Evolutionary conservation across 495 filamentous ascomycete genomes (phyloP), one percentile per base, ranked within the genome.

Genomic region (Schizothecium vesticola): DNA sequence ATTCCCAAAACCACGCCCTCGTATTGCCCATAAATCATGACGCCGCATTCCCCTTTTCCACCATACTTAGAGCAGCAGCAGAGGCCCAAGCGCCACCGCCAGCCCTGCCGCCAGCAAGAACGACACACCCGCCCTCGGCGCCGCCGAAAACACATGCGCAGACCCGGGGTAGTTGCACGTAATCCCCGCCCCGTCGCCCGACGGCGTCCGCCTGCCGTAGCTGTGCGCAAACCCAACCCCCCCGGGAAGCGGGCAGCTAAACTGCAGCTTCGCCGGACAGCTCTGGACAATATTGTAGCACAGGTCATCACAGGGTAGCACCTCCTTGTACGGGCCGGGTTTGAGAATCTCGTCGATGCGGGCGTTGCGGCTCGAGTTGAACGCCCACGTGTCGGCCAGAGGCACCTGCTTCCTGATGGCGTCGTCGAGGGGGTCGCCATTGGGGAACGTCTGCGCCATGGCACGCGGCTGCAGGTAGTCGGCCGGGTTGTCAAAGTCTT

Each of bases 261-360:
- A 98, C 7, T 83, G 83, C 71, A 99, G 78, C 2, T 81, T 75
- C n/a, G 91, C 83, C 3, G 96, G 93, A 82, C 95, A 99, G 73
- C 84, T 91, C 78, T 88, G 87, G 22, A 96, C 91, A 2, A 98
- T 80, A 22, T 87, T 84, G 75, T 93, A 92, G 79, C 95, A 99
- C 56, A 96, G 78, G 69, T 93, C 87, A 63, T 89, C 82, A 74
- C 93, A 97, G 0, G 95, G 95, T 36, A 97, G 81, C 28, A 98
- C 73, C 79, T 99, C 95, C 75, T 93, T 96, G 78, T 98, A 97
- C 0, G 95, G 94, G 0, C 96, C 95, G 0, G 95, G 95, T 61
- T 83, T 72, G 70, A 98, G 86, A 0, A 77, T 56, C 2, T 76
- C 61, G 73, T 97, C 93, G 70, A 98, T 96, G 36, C 83, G 71